Base-by-base conservation (phyloP, 441 rosid species). In the Syzygium malaccense region DNA sequence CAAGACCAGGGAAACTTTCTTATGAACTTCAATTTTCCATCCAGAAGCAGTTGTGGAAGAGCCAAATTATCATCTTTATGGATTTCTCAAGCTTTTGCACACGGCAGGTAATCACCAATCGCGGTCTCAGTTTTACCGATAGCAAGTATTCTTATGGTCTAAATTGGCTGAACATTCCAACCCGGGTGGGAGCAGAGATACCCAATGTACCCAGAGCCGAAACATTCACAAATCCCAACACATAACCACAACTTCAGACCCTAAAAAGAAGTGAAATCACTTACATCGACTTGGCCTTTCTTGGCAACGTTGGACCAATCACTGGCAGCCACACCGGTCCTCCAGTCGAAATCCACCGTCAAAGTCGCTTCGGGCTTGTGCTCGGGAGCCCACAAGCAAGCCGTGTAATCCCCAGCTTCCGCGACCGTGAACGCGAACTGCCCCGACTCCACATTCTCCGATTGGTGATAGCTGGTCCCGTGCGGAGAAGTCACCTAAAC, bases 251-350 rank as follows among this genome's bases (percentile, higher is more conserved):
- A 53, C 25, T 49, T 33, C 48, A 6, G 41, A 30, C 12, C 8
- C 30, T 13, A 26, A 12, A 37, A n/a, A 8, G 2, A 3, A 2
- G 19, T 23, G n/a, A 32, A 45, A 17, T 56, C 14, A 91, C 95
- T 92, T 89, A 95, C 98, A 87, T 95, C 95, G 30, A 93, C 93
- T 91, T 94, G 93, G 87, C 93, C 94, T 90, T 94, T 95, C 95
- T 95, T 95, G 85, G 97, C 98, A 55, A 95, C 95, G 80, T 90
- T 95, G 3, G 95, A 86, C 98, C 97, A 95, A 57, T 95, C 96
- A 89, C 90, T 95, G 80, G 95, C 92, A 48, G 93, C 95, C 17
- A 95, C 89, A 13, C 98, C 98, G 1, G 95, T 91, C 89, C 91
- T 95, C 98, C 97, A 95, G 75, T 95, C 97, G 87, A 95, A 94